A percentile compares a stretch with the other conserved stretches of the same genome.
Evolutionary conservation across 169 alveolate species (phyloP).

Genomic region (Cardiosporidium cionae): DNA sequence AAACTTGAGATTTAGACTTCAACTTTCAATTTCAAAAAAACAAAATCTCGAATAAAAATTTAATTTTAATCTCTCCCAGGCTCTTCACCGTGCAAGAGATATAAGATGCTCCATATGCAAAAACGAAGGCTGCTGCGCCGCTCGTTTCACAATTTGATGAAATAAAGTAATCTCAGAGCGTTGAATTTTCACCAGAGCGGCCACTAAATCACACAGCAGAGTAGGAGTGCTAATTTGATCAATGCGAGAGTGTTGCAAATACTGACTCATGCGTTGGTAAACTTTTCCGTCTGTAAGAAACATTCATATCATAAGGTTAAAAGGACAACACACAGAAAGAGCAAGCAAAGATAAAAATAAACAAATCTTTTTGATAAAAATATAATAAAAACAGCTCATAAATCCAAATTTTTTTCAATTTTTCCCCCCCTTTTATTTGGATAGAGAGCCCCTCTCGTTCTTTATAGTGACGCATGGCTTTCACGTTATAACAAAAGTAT

Average conservation of each 20-base stretch:
- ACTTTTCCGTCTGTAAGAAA: not conserved
- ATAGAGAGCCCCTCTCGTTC: too few relatives aligned
- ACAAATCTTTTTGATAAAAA: too few relatives aligned
- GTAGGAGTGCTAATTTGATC: not conserved
- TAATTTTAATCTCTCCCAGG: not conserved
- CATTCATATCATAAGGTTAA: not conserved
- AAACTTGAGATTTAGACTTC: not conserved
- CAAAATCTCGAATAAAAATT: not conserved
- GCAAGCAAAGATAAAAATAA: too few relatives aligned
- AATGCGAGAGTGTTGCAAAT: not conserved
- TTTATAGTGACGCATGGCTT: too few relatives aligned
- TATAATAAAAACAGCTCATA: too few relatives aligned
- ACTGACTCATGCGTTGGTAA: not conserved
- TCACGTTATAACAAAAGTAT: too few relatives aligned
- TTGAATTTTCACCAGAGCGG: not conserved
- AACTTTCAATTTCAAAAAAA: too few relatives aligned
- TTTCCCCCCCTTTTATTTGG: too few relatives aligned
- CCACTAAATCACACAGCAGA: not conserved
- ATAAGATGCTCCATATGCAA: not conserved
- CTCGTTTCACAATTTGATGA: not conserved
- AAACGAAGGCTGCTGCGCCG: not conserved
- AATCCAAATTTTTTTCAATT: too few relatives aligned
- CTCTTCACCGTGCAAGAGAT: not conserved
- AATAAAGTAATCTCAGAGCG: not conserved
- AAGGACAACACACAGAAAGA: too few relatives aligned